These are phyloP conservation scores for Lepidium aucheri DNA, from an alignment of 345 rosid species.

Conservation along the genomic window DNA sequence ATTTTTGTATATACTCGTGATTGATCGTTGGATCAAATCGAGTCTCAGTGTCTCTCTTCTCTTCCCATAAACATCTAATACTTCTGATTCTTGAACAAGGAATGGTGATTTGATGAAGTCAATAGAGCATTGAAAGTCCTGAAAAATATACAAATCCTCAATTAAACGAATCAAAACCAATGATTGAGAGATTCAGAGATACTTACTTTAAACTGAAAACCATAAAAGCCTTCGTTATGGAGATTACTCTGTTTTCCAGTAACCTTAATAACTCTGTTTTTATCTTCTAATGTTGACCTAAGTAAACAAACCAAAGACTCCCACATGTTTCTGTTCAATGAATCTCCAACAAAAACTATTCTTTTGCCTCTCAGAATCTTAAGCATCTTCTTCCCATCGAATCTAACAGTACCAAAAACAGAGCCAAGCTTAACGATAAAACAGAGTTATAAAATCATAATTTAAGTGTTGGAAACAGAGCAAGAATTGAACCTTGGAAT, in stretches of 20 bases:
- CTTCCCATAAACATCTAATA: conserved; percentile 22
- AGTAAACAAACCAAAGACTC: conserved; percentile 55
- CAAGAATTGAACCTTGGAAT: conserved; percentile 42
- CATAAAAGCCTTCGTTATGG: conserved; percentile 41
- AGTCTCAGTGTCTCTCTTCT: conserved; percentile 44
- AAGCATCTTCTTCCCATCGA: conserved; percentile 53
- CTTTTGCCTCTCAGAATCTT: conserved; percentile 52
- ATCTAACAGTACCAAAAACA: conserved; percentile 27
- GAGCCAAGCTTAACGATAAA: neutral
- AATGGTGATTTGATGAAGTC: conserved; percentile 57
- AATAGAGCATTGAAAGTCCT: conserved; percentile 45
- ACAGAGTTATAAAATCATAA: neutral
- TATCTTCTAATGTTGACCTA: conserved; percentile 48
- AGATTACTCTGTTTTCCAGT: conserved; percentile 30
- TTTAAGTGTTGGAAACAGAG: no score
- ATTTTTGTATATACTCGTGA: conserved; percentile 25
- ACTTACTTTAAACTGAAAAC: conserved; percentile 36
- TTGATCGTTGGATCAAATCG: conserved; percentile 36
- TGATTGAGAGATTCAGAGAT: neutral
- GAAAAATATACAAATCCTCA: neutral
- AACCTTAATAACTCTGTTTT: conserved; percentile 38
- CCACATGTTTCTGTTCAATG: conserved; percentile 73
- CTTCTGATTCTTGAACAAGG: conserved; percentile 49
- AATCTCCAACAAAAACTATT: conserved; percentile 63
- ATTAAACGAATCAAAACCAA: neutral